These are phyloP conservation scores for Talaromyces sp. DNA, from an alignment of 2,329 filamentous ascomycete species.

Conservation along the genomic window DNA sequence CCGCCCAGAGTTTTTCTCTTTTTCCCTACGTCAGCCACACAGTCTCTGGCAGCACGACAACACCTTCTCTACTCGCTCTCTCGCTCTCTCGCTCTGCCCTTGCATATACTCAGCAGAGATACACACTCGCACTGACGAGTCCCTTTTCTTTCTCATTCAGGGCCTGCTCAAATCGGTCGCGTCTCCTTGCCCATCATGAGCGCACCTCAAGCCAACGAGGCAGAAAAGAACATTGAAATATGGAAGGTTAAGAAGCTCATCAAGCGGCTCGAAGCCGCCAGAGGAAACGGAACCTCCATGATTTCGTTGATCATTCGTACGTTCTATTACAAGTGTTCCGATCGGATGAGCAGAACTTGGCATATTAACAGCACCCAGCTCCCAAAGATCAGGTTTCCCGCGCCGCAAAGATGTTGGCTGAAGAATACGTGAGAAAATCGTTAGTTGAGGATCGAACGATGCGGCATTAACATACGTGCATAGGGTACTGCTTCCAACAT, in stretches of 20 bases:
- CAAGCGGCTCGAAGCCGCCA: constrained; percentile 93
- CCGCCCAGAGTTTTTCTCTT: neutral
- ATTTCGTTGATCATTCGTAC: constrained; percentile 98
- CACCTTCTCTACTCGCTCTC: too few relatives aligned
- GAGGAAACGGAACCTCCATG: constrained; percentile 99
- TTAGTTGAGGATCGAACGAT: neutral
- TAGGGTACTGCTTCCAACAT: constrained; percentile 96
- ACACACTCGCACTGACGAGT: neutral
- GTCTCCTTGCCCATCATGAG: constrained; percentile 64
- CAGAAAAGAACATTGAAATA: constrained; percentile 92
- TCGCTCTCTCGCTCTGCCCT: neutral
- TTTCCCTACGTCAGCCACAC: constrained; percentile 2
- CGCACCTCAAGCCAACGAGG: constrained; percentile 76
- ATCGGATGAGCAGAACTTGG: neutral
- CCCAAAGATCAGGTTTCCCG: constrained; percentile 98
- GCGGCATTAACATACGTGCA: neutral
- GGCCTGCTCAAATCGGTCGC: constrained; percentile 17
- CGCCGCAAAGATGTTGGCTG: constrained; percentile 98
- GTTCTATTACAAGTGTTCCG: constrained; percentile 35
- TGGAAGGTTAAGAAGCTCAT: constrained; percentile 99
- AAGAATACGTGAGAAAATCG: constrained; percentile 79
- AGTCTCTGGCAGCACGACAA: neutral
- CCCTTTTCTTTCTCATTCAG: neutral
- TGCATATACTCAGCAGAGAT: neutral
- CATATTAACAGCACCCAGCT: constrained; percentile 51